These are phyloP conservation scores for Stereocaulon alpinum DNA, from an alignment of 495 filamentous ascomycete genomes.

Conservation along the genomic window DNA sequence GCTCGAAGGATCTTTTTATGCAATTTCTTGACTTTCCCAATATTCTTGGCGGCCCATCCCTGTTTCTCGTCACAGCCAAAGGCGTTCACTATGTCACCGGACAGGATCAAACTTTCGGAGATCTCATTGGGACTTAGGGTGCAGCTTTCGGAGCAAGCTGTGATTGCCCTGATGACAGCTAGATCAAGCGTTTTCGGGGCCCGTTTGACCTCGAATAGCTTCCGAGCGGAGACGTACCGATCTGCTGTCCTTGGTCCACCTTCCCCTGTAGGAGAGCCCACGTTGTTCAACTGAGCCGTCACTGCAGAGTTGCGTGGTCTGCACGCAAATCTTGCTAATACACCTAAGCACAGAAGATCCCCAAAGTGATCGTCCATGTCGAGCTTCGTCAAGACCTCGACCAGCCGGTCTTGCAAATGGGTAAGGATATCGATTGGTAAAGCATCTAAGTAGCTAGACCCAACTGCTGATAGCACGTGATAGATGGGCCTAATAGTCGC, in stretches of 20 bases:
- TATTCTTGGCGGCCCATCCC: conserved; percentile 37
- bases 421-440: conserved; percentile 34
- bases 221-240: conserved; percentile 33
- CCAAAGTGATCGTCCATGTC: conserved; percentile 38
- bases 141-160: conserved; percentile 38
- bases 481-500: conserved; percentile 38
- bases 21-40: conserved; percentile 39
- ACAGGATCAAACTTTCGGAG: conserved; percentile 40
- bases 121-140: conserved; percentile 32
- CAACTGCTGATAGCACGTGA: conserved; percentile 29
- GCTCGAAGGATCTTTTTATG: conserved; percentile 38
- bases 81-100: conserved; percentile 36
- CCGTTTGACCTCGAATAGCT: conserved; percentile 41
- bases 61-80: conserved; percentile 33
- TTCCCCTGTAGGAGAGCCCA: background rate
- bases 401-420: conserved; percentile 36
- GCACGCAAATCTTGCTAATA: conserved; percentile 35
- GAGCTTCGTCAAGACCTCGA: conserved; percentile 36
- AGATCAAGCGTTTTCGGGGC: conserved; percentile 46
- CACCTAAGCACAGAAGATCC: conserved; percentile 41
- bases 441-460: conserved; percentile 27
- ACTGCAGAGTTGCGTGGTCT: conserved; percentile 7
- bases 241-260: background rate
- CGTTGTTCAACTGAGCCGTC: background rate
- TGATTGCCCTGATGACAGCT: conserved; percentile 35